Conservation (phyloP, 148 eudicot genomes). For the Rheum nobile region DNA sequence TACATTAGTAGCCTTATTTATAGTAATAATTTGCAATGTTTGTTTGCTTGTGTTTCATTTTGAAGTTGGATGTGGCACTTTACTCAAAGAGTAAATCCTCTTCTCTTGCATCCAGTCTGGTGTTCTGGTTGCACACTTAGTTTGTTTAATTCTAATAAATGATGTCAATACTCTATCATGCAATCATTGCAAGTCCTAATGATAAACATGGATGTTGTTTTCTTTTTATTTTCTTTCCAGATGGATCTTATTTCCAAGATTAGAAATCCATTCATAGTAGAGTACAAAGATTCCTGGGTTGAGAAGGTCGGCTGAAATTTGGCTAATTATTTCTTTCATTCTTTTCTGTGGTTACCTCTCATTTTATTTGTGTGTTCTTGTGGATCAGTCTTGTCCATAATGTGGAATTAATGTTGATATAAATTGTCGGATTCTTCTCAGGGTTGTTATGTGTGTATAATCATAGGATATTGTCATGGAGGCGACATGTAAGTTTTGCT, state of each 20-base stretch:
- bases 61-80: neutral
- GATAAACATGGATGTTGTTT: neutral
- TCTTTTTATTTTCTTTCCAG: constrained; percentile 40
- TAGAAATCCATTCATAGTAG: constrained; percentile 83
- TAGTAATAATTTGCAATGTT: neutral
- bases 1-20: constrained; percentile 52
- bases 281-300: constrained; percentile 98
- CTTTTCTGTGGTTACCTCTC: neutral
- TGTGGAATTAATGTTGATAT: neutral
- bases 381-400: neutral
- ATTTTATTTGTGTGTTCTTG: neutral
- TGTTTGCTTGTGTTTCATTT: neutral
- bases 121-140: neutral
- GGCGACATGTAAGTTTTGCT: constrained; percentile 84
- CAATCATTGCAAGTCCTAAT: neutral
- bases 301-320: constrained; percentile 53
- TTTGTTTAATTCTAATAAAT: neutral
- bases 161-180: neutral
- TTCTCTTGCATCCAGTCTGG: neutral
- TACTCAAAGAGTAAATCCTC: neutral
- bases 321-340: neutral
- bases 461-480: constrained; percentile 95
- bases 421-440: constrained; percentile 14
- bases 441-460: constrained; percentile 99
- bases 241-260: constrained; percentile 93